phyloP scores from a whole-genome alignment of 164 flowering plant genomes.

The grape (Vitis vinifera) region ASM3070453v1 NC_081817.1:27850501-27851000 shows the following conservation, averaged over 20 bases:
- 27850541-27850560: constrained; percentile 57
- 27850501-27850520: constrained; percentile 20
- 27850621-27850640: constrained; percentile 32
- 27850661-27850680: constrained; percentile 69
- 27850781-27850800: no score
- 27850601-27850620: background rate
- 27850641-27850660: constrained; percentile 42
- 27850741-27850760: background rate
- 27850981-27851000: no score
- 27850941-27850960: no score
- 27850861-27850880: no score
- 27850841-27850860: no score
- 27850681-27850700: constrained; percentile 66
- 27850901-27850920: no score
- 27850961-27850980: no score
- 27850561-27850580: constrained; percentile 56
- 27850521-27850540: constrained; percentile 51
- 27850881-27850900: no score
- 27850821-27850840: no score
- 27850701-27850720: constrained; percentile 40
- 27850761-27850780: no score
- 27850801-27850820: no score
- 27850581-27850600: constrained; percentile 30
- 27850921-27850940: no score
- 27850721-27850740: constrained; percentile 7